These are phyloP conservation scores for Myxozyma geophila DNA, from an alignment of 805 yeast species.

Conservation along the genomic window DNA sequence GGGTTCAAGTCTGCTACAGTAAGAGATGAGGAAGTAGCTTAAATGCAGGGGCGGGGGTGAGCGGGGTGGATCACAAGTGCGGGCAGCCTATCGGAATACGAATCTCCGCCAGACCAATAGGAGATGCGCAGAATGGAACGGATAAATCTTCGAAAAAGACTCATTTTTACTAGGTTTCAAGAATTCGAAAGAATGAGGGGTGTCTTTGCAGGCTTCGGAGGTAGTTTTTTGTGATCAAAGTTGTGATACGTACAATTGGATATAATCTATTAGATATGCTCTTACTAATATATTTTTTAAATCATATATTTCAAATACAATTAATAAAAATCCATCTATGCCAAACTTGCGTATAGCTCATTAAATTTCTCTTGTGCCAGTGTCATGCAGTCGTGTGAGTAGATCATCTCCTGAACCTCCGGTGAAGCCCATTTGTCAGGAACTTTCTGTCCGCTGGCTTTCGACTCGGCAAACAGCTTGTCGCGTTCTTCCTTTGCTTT, in stretches of 20 bases:
- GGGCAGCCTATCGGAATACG: neutral
- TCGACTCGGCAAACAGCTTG: neutral
- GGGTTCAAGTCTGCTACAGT: neutral
- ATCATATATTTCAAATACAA: neutral
- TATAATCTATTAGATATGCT: too few species aligned
- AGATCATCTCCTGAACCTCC: slow-evolving; percentile 1
- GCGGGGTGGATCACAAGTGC: neutral
- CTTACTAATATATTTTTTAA: neutral
- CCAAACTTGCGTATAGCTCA: neutral
- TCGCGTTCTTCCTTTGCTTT: slow-evolving; percentile 5
- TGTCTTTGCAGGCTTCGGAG: too few species aligned
- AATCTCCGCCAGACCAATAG: neutral
- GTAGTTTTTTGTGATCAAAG: too few species aligned
- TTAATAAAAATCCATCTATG: neutral
- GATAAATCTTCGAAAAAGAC: too few species aligned
- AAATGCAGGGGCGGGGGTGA: too few species aligned
- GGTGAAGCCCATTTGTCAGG: slow-evolving; percentile 4
- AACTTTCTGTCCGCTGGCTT: neutral
- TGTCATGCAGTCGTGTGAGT: slow-evolving; percentile 4
- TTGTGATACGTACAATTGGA: neutral
- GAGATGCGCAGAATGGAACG: neutral
- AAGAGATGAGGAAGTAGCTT: neutral
- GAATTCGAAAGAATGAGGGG: too few species aligned
- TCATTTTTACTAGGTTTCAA: too few species aligned
- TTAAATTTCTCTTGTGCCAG: slow-evolving; percentile 1